A percentile compares a stretch with the other conserved stretches of the same genome.
Conservation (phyloP, 805 yeast genomes). For the Gaillardinia entomophila region DNA sequence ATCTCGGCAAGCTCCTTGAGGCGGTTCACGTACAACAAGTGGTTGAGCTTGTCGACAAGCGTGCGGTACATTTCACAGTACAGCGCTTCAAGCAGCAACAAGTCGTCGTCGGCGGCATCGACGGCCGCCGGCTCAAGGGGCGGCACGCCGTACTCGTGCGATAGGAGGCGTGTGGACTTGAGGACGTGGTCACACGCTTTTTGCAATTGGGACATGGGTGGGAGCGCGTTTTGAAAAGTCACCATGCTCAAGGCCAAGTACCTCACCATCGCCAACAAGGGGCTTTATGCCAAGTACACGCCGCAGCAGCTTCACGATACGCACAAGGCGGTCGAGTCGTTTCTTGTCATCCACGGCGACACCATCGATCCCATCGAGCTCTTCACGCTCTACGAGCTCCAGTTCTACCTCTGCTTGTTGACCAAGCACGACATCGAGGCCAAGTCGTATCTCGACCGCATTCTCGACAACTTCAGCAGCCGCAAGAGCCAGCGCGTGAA, state of each 20-base stretch:
- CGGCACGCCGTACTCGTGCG: conserved; percentile 31
- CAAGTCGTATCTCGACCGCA: conserved; percentile 52
- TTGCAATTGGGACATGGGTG: conserved; percentile 3
- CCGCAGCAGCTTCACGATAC: conserved; percentile 40
- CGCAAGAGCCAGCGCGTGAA: conserved; percentile 50
- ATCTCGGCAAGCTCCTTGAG: conserved; percentile 12
- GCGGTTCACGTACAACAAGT: conserved; percentile 23
- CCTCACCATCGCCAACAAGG: conserved; percentile 44
- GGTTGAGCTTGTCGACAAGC: conserved; percentile 18
- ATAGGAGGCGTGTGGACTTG: conserved; percentile 14
- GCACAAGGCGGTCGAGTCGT: conserved; percentile 35
- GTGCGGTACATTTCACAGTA: conserved; percentile 19
- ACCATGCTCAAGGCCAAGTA: conserved; percentile 37
- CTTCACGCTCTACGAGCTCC: conserved; percentile 61
- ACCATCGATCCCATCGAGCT: conserved; percentile 39
- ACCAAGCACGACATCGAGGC: conserved; percentile 71
- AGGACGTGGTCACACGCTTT: conserved; percentile 19
- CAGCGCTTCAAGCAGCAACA: conserved; percentile 15
- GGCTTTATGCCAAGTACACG: conserved; percentile 42
- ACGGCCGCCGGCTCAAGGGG: conserved; percentile 2
- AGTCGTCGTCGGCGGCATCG: conserved; percentile 2
- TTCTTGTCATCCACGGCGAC: conserved; percentile 23
- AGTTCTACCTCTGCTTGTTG: conserved; percentile 57
- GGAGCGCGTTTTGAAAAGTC: neutral
- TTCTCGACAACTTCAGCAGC: conserved; percentile 61